Conservation (phyloP, 2,329 filamentous ascomycete genomes). For the Colletotrichum spaethianum region DNA sequence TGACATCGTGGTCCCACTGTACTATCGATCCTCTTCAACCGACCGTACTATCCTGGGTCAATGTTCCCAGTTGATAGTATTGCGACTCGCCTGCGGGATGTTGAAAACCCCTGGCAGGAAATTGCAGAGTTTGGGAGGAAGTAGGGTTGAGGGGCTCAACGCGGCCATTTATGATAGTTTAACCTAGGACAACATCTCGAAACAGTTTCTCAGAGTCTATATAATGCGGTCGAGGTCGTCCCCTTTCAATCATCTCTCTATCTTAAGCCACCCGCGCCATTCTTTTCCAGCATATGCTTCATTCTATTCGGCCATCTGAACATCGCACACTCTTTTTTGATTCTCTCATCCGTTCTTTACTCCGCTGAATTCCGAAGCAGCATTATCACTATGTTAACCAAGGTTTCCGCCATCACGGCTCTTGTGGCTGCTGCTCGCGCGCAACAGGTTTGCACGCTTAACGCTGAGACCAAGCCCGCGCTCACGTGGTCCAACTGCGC, state of each 20-base stretch:
- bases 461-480: conserved; percentile 65
- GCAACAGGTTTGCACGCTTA: conserved; percentile 66
- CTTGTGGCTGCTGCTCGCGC: conserved; percentile 49
- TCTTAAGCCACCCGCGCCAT: conserved; percentile 15
- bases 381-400: conserved; percentile 38
- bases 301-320: conserved; percentile 29
- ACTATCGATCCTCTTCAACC: not conserved
- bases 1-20: not conserved
- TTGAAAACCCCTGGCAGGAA: conserved; percentile 14
- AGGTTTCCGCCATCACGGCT: conserved; percentile 57
- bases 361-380: not conserved
- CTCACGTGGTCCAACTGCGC: conserved; percentile 69
- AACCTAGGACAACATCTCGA: conserved; percentile 11
- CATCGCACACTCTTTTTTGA: not conserved
- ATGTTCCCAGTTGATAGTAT: conserved; percentile 30
- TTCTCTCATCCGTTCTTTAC: conserved; percentile 16
- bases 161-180: conserved; percentile 25
- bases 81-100: not conserved
- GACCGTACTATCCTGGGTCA: not conserved
- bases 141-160: not conserved
- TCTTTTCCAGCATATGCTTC: conserved; percentile 14
- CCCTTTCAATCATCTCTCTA: not conserved
- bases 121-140: conserved; percentile 4
- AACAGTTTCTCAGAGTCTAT: conserved; percentile 36
- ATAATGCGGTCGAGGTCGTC: conserved; percentile 21